Evolutionary conservation across 805 yeast species (phyloP).

Genomic region (Middelhovenomyces tepae): DNA sequence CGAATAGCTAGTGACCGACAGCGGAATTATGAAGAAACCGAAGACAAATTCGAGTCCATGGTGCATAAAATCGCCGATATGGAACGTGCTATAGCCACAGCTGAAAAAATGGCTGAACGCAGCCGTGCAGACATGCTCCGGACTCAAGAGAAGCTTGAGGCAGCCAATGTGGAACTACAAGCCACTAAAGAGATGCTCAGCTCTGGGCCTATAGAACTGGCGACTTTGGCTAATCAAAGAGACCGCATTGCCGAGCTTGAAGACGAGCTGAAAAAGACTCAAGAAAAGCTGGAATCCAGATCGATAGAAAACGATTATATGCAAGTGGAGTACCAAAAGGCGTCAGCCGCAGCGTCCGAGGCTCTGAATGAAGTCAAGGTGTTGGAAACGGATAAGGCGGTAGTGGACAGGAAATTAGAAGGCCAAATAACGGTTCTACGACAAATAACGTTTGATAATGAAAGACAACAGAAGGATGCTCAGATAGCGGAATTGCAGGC

Average conservation of each 20-base stretch:
- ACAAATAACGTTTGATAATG: constrained; percentile 23
- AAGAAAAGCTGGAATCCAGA: constrained; percentile 38
- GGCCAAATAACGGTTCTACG: constrained; percentile 22
- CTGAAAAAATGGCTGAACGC: constrained; percentile 22
- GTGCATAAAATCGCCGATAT: constrained; percentile 37
- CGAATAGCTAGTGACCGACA: constrained; percentile 33
- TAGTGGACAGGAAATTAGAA: constrained; percentile 15
- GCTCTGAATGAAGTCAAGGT: constrained; percentile 23
- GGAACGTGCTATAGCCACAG: constrained; percentile 15
- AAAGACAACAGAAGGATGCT: constrained; percentile 21
- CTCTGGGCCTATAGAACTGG: constrained; percentile 18
- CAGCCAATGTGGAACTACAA: constrained; percentile 25
- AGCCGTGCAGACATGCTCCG: constrained; percentile 13
- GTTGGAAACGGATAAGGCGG: constrained; percentile 18
- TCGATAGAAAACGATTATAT: constrained; percentile 55
- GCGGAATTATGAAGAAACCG: constrained; percentile 36
- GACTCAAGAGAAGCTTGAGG: constrained; percentile 20
- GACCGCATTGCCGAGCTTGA: constrained; percentile 37
- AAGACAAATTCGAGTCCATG: constrained; percentile 38
- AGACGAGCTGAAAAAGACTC: constrained; percentile 36
- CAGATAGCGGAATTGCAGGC: constrained; percentile 21
- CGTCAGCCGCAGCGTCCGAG: constrained; percentile 24
- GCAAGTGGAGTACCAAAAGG: constrained; percentile 23
- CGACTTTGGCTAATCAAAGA: constrained; percentile 31
- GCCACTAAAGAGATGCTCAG: constrained; percentile 19